Conservation (phyloP, 805 yeast species). For the Saccharomyces paradoxus region DNA sequence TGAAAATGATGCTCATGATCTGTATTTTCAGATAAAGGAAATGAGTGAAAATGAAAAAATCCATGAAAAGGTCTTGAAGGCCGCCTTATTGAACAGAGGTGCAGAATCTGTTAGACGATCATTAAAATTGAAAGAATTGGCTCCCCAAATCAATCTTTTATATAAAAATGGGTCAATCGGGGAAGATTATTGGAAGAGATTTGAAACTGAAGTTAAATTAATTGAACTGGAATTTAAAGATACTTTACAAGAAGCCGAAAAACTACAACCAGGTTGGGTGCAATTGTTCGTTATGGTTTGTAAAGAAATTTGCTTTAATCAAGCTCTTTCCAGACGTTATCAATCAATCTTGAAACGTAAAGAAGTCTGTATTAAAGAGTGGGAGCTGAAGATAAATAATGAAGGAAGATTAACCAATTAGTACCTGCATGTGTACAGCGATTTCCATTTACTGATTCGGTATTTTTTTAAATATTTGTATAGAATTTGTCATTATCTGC, state of each 20-base stretch:
- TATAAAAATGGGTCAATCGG: constrained; percentile 89
- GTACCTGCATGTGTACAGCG: constrained; percentile 4
- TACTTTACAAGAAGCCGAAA: constrained; percentile 66
- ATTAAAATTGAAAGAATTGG: constrained; percentile 71
- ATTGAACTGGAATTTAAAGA: constrained; percentile 77
- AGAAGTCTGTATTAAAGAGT: constrained; percentile 23
- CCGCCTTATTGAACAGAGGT: constrained; percentile 62
- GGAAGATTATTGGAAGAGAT: constrained; percentile 78
- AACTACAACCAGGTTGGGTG: constrained; percentile 71
- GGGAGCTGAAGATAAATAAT: constrained; percentile 26
- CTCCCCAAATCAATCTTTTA: constrained; percentile 57
- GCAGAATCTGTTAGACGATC: constrained; percentile 82
- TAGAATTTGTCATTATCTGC: neutral
- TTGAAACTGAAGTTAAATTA: constrained; percentile 64
- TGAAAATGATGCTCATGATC: constrained; percentile 54
- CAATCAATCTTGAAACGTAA: constrained; percentile 35
- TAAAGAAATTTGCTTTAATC: constrained; percentile 86
- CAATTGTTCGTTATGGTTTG: constrained; percentile 66
- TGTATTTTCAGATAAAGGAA: constrained; percentile 52
- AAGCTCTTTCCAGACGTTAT: constrained; percentile 75
- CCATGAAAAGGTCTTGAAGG: constrained; percentile 69
- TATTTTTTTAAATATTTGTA: neutral
- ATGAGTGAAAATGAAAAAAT: constrained; percentile 39
- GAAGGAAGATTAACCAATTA: constrained; percentile 23
- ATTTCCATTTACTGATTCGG: neutral